Evolutionary conservation across 805 yeast genomes (phyloP), one percentile per base, ranked within the genome.

Genomic region (Saturnispora silvae): DNA sequence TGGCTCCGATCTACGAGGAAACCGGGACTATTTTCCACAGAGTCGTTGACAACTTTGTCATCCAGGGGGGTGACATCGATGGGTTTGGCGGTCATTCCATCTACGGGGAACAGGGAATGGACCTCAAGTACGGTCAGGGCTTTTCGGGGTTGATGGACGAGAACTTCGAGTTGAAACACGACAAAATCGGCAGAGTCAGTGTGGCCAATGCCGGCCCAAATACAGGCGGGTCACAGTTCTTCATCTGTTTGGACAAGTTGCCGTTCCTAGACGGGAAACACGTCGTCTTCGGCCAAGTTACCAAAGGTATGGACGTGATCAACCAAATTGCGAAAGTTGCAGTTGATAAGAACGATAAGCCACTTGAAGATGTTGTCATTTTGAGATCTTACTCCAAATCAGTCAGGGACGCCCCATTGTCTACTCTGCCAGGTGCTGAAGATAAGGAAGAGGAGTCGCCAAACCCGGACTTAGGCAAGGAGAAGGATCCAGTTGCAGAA

Each of bases 61-160:
- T 86, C 48, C 94, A 83, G 62, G 94, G 95, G 40, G 96, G 96
- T 44, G 89, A 84, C 58, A 77, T 79, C 54, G 65, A 68, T 47
- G 87, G 89, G 13, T 66, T 72, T 38, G 95, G 94, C 19, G 94
- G 96, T 11, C 66, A 67, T 48, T 81, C 94, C 20, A 77, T 84
- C 49, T 81, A 75, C 58, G 45, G 44, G 16, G 39, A 43, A 34
- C 38, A 26, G 7, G 46, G 47, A 9, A 6, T 25, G 14, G 31
- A 23, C 7, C 11, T 14, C 7, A 25, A 19, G 20, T 40, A 23
- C 28, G 95, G 95, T 22, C 63, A 63, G 39, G 68, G 66, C 51
- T 26, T 26, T 10, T 58, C 60, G 7, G 49, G 55, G 0, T 78
- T 85, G 52, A 67, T 64, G 4, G 96, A 86, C 56, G 96, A 86